A percentile compares a stretch with the other conserved stretches of the same genome.
These are phyloP conservation scores for Scedosporium aurantiacum DNA, from an alignment of 2,329 filamentous ascomycete genomes.

Conservation along the genomic window DNA sequence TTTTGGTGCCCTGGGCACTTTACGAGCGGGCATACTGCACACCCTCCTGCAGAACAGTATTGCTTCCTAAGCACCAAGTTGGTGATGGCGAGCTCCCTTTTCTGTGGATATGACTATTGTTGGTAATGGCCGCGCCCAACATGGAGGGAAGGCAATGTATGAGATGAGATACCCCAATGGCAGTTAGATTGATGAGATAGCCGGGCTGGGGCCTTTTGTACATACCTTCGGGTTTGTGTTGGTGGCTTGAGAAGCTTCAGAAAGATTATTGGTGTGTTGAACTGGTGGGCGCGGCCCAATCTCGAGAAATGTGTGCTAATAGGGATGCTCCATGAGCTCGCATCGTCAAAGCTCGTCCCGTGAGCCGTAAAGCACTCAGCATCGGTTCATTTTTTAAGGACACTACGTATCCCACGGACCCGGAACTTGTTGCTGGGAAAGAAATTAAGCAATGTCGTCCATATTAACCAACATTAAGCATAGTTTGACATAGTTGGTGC, in stretches of 20 bases:
- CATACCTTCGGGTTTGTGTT: not conserved
- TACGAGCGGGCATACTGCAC: not conserved
- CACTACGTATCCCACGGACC: not conserved
- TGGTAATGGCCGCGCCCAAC: not conserved
- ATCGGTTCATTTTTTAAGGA: not conserved
- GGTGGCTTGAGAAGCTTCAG: not conserved
- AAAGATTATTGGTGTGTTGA: too few relatives aligned
- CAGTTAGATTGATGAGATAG: not conserved
- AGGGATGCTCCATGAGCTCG: not conserved
- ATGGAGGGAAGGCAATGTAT: not conserved
- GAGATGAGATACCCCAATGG: not conserved
- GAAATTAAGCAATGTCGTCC: not conserved
- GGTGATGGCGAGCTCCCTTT: not conserved
- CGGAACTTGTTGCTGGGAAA: too few relatives aligned
- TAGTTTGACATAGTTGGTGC: too few relatives aligned
- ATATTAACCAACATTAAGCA: not conserved
- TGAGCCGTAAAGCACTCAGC: not conserved
- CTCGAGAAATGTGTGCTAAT: not conserved
- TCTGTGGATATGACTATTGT: not conserved
- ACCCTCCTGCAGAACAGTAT: not conserved
- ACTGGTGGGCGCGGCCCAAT: not conserved
- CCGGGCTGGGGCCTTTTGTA: not conserved
- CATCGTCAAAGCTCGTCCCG: not conserved
- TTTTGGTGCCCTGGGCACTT: not conserved
- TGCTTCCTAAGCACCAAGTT: not conserved